phyloP scores from a whole-genome alignment of 2,329 filamentous ascomycete species.

The Phialemonium atrogriseum region DNA sequence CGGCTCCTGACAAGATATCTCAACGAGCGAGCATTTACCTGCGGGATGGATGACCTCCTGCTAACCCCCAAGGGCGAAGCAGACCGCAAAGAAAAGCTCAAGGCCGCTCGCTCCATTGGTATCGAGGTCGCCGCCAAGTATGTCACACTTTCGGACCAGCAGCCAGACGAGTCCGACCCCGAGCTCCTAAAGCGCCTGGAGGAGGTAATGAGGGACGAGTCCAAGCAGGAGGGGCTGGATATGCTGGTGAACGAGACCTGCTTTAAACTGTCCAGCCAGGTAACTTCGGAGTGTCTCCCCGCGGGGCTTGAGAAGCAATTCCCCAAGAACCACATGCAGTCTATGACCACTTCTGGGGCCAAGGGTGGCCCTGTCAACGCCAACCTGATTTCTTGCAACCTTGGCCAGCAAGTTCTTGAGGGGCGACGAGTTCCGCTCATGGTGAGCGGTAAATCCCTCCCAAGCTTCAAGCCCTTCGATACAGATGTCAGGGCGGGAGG shows the following conservation, averaged over 20 bases:
- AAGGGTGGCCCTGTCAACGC: conserved; percentile 93
- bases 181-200: conserved; percentile 74
- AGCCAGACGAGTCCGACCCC: conserved; percentile 54
- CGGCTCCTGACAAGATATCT: conserved; percentile 82
- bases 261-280: conserved; percentile 62
- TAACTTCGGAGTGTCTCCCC: conserved; percentile 76
- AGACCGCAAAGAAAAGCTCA: conserved; percentile 59
- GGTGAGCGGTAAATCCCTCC: conserved; percentile 94
- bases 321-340: conserved; percentile 96
- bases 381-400: conserved; percentile 93
- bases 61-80: conserved; percentile 74
- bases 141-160: conserved; percentile 67
- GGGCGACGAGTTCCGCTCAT: conserved; percentile 90
- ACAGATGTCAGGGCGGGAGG: conserved; percentile 83
- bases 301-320: conserved; percentile 81
- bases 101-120: conserved; percentile 60
- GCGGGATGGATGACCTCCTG: conserved; percentile 91
- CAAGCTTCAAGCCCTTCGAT: conserved; percentile 89
- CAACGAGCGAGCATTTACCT: conserved; percentile 91
- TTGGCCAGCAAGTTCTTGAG: conserved; percentile 94
- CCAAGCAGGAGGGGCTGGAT: conserved; percentile 87
- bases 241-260: conserved; percentile 69
- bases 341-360: conserved; percentile 94
- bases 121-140: conserved; percentile 78
- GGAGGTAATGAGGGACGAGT: conserved; percentile 82